Evolutionary conservation across 2,329 filamentous ascomycete genomes (phyloP).

Genomic region (Geoglossum cookeanum): DNA sequence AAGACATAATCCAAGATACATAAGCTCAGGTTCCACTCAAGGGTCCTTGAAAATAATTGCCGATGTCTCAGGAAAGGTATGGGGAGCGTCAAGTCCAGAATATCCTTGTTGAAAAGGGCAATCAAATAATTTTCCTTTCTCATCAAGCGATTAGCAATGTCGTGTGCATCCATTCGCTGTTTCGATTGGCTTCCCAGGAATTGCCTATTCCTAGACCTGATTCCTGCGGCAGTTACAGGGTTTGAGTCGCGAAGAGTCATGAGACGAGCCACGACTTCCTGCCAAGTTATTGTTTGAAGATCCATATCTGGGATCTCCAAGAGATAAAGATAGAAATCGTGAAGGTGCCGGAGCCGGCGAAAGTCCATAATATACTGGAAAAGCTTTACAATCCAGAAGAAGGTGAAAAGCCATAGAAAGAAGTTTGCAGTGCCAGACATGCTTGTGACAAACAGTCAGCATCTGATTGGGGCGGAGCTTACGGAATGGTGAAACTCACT

Average conservation of each 20-base stretch:
- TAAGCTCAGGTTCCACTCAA: slow-evolving; percentile 83
- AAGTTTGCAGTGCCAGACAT: slow-evolving; percentile 65
- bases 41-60: slow-evolving; percentile 70
- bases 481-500: slow-evolving; percentile 11
- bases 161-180: slow-evolving; percentile 84
- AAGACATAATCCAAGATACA: slow-evolving; percentile 90
- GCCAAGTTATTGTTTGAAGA: slow-evolving; percentile 90
- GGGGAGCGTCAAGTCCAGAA: slow-evolving; percentile 70
- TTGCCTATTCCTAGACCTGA: slow-evolving; percentile 38
- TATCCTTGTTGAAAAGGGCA: slow-evolving; percentile 91
- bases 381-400: slow-evolving; percentile 69
- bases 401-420: slow-evolving; percentile 63
- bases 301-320: slow-evolving; percentile 69
- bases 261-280: slow-evolving; percentile 68
- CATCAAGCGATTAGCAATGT: slow-evolving; percentile 95
- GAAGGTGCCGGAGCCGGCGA: slow-evolving; percentile 53
- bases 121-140: slow-evolving; percentile 93
- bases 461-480: background rate
- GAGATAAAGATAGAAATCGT: slow-evolving; percentile 69
- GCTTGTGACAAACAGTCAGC: slow-evolving; percentile 16
- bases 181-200: slow-evolving; percentile 71
- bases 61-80: slow-evolving; percentile 64
- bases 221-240: slow-evolving; percentile 52
- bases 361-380: slow-evolving; percentile 58
- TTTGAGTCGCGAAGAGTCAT: slow-evolving; percentile 75